These are phyloP conservation scores for Sherardia arvensis DNA, from an alignment of 257 asterid genomes.

Conservation along the genomic window DNA sequence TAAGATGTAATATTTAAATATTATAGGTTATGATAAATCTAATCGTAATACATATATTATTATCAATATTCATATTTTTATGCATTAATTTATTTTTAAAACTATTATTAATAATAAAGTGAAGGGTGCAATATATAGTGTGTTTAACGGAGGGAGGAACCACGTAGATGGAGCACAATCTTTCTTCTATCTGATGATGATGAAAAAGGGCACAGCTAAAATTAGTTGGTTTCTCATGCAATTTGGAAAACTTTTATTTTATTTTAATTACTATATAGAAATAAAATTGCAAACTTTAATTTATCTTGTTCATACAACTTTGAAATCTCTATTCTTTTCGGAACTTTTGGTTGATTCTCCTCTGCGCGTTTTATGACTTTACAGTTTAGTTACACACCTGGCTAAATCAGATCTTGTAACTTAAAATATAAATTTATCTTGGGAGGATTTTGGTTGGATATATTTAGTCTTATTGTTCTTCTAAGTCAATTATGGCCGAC, in stretches of 20 bases:
- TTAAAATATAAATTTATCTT: background rate
- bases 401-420: background rate
- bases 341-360: background rate
- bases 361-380: background rate
- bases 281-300: background rate
- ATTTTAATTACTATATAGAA: background rate
- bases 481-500: no score
- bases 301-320: background rate
- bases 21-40: no score
- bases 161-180: slow-evolving; percentile 4
- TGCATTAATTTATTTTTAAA: no score
- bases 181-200: slow-evolving; percentile 8
- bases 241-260: background rate
- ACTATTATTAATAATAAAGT: no score
- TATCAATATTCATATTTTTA: no score
- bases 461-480: background rate
- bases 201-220: slow-evolving; percentile 20
- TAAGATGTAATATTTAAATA: no score
- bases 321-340: background rate
- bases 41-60: no score
- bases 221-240: slow-evolving; percentile 13
- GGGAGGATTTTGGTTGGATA: no score
- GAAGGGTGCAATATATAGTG: no score
- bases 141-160: no score
- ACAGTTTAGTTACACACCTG: background rate